These are phyloP conservation scores for Pseudocercospora crystallina DNA, from an alignment of 2,329 filamentous ascomycete genomes.

Conservation along the genomic window DNA sequence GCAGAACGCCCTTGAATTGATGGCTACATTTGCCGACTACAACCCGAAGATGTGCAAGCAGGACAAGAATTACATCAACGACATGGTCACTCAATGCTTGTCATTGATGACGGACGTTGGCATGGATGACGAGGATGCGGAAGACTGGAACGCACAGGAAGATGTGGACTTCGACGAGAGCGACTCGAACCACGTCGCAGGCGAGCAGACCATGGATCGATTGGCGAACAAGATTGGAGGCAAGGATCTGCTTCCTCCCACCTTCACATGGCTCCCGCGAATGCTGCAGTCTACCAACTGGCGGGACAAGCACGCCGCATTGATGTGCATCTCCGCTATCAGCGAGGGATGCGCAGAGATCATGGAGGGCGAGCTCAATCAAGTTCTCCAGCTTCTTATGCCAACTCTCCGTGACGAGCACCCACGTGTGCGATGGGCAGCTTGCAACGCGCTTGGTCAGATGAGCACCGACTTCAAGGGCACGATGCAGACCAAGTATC, in stretches of 20 bases:
- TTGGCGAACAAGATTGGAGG: constrained; percentile 96
- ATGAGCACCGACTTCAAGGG: constrained; percentile 99
- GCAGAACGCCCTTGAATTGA: constrained; percentile 92
- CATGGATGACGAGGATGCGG: constrained; percentile 87
- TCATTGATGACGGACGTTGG: constrained; percentile 98
- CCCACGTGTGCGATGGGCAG: constrained; percentile 92
- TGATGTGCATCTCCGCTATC: constrained; percentile 98
- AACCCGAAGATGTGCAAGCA: constrained; percentile 93
- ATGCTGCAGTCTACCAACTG: constrained; percentile 97
- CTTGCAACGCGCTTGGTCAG: constrained; percentile 96
- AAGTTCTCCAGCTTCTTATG: constrained; percentile 91
- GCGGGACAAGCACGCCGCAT: constrained; percentile 91
- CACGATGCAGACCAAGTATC: constrained; percentile 96
- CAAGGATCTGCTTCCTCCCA: constrained; percentile 85
- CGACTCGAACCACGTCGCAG: constrained; percentile 94
- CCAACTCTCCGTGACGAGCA: constrained; percentile 87
- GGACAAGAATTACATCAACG: constrained; percentile 83
- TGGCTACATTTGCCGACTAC: constrained; percentile 97
- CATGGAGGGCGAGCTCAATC: constrained; percentile 91
- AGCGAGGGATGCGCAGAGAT: constrained; percentile 94
- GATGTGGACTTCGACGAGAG: constrained; percentile 96
- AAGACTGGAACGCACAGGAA: constrained; percentile 89
- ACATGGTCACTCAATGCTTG: constrained; percentile 98
- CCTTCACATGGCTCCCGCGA: constrained; percentile 92
- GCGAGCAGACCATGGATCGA: constrained; percentile 97